A percentile compares a stretch with the other conserved stretches of the same genome.
Conservation (phyloP, 2,329 filamentous ascomycete species). For the Elsinoe perseae region DNA sequence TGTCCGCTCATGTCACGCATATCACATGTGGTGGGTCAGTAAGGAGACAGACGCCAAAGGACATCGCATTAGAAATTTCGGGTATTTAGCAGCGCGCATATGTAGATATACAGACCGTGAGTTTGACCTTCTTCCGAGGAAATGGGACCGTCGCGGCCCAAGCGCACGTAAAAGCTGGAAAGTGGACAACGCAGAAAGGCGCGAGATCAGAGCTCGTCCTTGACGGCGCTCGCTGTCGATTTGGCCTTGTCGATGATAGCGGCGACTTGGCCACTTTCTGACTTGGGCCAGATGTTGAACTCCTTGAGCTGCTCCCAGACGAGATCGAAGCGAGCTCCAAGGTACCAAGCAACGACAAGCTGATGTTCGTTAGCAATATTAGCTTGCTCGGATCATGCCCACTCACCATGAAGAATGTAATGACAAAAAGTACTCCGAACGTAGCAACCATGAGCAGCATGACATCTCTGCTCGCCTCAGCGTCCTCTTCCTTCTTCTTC, state of each 20-base stretch:
- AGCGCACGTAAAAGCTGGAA: background rate
- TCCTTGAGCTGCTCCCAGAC: constrained; percentile 50
- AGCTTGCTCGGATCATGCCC: background rate
- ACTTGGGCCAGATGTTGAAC: constrained; percentile 39
- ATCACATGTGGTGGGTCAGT: constrained; percentile 9
- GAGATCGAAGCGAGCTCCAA: constrained; percentile 76
- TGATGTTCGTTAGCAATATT: constrained; percentile 33
- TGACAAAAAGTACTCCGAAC: constrained; percentile 58
- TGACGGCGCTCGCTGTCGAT: constrained; percentile 20
- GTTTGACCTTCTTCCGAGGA: background rate
- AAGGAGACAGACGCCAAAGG: background rate
- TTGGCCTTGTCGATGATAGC: constrained; percentile 14
- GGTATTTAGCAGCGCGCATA: constrained; percentile 9
- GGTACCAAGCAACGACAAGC: constrained; percentile 68
- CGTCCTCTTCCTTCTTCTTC: constrained; percentile 45
- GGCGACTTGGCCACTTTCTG: constrained; percentile 20
- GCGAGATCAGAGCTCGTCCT: constrained; percentile 24
- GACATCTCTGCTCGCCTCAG: constrained; percentile 48
- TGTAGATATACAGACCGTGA: constrained; percentile 14
- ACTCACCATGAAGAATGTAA: constrained; percentile 74
- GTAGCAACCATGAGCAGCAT: constrained; percentile 60
- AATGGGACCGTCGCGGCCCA: constrained; percentile 5
- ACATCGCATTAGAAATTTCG: constrained; percentile 15
- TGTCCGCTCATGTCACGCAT: constrained; percentile 1
- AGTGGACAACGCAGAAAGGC: background rate